Evolutionary conservation across 208 protist species (phyloP).

Genomic region (Porcisia hertigi): DNA sequence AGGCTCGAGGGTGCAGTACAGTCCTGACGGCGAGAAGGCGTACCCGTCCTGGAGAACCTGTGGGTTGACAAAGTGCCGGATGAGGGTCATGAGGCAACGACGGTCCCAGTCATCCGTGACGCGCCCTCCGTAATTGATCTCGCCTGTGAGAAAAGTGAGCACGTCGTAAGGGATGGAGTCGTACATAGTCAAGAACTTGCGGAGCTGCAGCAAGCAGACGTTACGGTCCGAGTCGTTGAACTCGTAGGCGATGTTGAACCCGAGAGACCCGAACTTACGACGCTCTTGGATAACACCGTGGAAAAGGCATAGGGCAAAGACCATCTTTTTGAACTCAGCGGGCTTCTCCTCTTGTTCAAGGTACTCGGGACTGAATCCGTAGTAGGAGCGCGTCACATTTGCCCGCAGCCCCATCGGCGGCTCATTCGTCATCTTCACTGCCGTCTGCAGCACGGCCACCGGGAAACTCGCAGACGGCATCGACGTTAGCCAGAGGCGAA

Average conservation of each 20-base stretch:
- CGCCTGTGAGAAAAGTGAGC: conserved; percentile 92
- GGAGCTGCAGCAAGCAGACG: conserved; percentile 91
- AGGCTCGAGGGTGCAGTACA: conserved; percentile 91
- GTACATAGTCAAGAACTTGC: conserved; percentile 93
- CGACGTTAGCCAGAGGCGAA: conserved; percentile 98
- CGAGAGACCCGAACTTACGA: conserved; percentile 94
- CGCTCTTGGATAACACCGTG: conserved; percentile 95
- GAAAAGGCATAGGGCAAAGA: conserved; percentile 94
- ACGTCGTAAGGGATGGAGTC: conserved; percentile 93
- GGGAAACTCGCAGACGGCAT: conserved; percentile 97
- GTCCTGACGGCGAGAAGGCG: conserved; percentile 86
- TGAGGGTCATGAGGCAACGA: conserved; percentile 94
- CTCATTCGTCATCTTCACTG: conserved; percentile 99
- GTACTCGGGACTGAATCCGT: conserved; percentile 87
- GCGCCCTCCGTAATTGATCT: conserved; percentile 98
- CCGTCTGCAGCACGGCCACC: conserved; percentile 97
- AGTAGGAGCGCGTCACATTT: conserved; percentile 96
- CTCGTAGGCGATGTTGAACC: conserved; percentile 97
- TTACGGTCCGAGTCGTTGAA: conserved; percentile 96
- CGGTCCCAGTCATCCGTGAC: conserved; percentile 98
- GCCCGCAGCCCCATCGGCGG: conserved; percentile 97
- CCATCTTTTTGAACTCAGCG: conserved; percentile 89
- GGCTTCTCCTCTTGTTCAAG: conserved; percentile 86
- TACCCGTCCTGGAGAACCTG: conserved; percentile 89
- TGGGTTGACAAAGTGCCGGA: conserved; percentile 90